These are phyloP conservation scores for Stagonosporopsis cucurbitacearum DNA, from an alignment of 2,329 filamentous ascomycete genomes.

Conservation along the genomic window DNA sequence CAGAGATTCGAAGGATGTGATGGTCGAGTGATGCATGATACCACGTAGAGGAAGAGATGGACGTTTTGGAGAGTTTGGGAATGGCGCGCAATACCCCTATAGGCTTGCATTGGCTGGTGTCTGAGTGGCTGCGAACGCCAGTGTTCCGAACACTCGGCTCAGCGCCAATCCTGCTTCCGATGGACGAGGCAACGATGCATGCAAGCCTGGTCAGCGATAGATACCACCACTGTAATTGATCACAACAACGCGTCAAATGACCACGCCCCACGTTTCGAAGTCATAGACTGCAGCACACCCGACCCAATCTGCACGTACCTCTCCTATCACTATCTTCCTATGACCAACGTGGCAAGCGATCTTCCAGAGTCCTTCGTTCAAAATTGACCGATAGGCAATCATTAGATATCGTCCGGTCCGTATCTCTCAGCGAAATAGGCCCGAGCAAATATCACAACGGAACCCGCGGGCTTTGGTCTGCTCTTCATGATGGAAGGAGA, in stretches of 20 bases:
- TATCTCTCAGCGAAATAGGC: conserved; percentile 4
- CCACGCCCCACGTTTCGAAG: conserved; percentile 31
- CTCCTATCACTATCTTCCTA: conserved; percentile 32
- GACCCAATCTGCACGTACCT: conserved; percentile 14
- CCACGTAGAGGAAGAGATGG: conserved; percentile 72
- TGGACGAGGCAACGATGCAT: conserved; percentile 31
- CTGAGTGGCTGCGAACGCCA: conserved; percentile 13
- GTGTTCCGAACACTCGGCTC: conserved; percentile 21
- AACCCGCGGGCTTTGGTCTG: conserved; percentile 6
- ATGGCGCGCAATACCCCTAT: conserved; percentile 14
- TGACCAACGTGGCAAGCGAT: conserved; percentile 27
- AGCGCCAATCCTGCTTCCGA: conserved; percentile 24
- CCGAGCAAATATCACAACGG: conserved; percentile 11
- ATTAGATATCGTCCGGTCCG: conserved; percentile 5
- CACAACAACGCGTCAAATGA: conserved; percentile 33
- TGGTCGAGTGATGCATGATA: conserved; percentile 9
- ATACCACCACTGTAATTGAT: conserved; percentile 35
- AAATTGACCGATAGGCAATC: conserved; percentile 15
- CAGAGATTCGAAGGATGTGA: conserved; percentile 84
- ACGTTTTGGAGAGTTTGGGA: conserved; percentile 70
- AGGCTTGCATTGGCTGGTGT: conserved; percentile 8
- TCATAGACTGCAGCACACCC: conserved; percentile 26
- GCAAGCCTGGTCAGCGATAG: conserved; percentile 32
- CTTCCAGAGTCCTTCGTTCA: background rate
- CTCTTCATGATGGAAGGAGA: conserved; percentile 11